Evolutionary conservation across 768 basidiomycete species (phyloP).

Genomic region (Tubosaeta sp.): DNA sequence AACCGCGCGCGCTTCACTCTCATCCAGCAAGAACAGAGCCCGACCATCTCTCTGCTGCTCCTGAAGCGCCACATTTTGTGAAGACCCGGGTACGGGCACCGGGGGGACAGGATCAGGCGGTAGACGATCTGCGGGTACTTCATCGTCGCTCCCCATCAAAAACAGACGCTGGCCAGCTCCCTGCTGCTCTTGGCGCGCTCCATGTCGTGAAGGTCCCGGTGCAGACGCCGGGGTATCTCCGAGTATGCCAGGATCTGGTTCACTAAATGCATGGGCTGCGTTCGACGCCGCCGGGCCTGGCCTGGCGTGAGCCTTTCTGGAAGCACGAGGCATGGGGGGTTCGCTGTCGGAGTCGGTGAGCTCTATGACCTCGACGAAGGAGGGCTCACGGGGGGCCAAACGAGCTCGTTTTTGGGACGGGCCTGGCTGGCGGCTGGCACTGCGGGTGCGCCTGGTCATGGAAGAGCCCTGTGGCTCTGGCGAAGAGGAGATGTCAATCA

Average conservation of each 20-base stretch:
- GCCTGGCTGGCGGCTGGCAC: slow-evolving; percentile 17
- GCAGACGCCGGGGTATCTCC: slow-evolving; percentile 2
- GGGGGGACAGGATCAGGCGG: neutral
- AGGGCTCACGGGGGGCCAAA: slow-evolving; percentile 5
- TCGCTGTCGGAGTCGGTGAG: slow-evolving; percentile 50
- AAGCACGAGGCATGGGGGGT: neutral
- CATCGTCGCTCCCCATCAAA: slow-evolving; percentile 39
- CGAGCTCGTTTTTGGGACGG: slow-evolving; percentile 14
- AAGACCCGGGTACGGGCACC: neutral
- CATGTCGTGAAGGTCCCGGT: slow-evolving; percentile 13
- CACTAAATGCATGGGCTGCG: slow-evolving; percentile 6
- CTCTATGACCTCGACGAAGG: slow-evolving; percentile 40
- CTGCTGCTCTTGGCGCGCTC: neutral
- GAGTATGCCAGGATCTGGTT: slow-evolving; percentile 11
- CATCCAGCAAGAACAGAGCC: slow-evolving; percentile 17
- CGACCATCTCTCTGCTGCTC: neutral
- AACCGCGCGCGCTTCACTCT: slow-evolving; percentile 23
- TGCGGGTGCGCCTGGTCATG: slow-evolving; percentile 15
- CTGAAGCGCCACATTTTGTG: neutral
- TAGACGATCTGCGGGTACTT: slow-evolving; percentile 1
- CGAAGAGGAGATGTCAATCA: slow-evolving; percentile 26
- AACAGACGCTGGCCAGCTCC: slow-evolving; percentile 29
- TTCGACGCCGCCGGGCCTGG: slow-evolving; percentile 1
- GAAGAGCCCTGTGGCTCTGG: slow-evolving; percentile 15
- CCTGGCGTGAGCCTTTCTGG: neutral